Evolutionary conservation across 371 early-diverging fungal species (phyloP), one percentile per base, ranked within the genome.

Genomic region (Dinochytrium kinnereticum): DNA sequence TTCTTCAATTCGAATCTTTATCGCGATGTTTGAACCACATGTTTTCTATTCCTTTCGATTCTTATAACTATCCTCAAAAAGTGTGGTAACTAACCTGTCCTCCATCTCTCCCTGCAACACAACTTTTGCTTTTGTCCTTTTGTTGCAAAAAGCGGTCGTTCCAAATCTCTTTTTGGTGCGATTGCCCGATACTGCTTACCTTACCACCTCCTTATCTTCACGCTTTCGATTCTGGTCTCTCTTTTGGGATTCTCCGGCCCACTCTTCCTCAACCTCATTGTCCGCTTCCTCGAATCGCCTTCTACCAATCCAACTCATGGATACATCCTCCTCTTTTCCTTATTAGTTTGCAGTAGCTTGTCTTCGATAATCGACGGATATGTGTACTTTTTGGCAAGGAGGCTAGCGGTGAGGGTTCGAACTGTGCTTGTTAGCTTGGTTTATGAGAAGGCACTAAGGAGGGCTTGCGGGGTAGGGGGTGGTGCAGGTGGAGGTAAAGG

Each of bases 221-320:
- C 85, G 2, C 86, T 82, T 1, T 90, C 92, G 90, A 89, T 91
- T 15, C 81, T 95, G 57, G 74, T 74, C 64, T 85, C 38, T 50
- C 26, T 71, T 51, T 68, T 72, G 19, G 53, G 53, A 36, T 68
- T 80, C 37, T 59, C 51, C 44, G 72, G 70, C 34, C 85, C 76
- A 7, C 81, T 75, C 73, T 84, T 82, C 71, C 59, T 82, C 40
- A 82, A 81, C 70, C 71, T 51, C 10, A 76, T 84, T 64, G 44
- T 84, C 40, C 34, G 61, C 1, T 85, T 59, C 67, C 74, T 82
- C 59, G 26, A 59, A n/a, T 76, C 75, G 17, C 51, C 7, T n/a
- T 44, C 44, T 17, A 30, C 28, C 59, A 40, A 71, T 26, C 34
- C 19, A 24, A 55, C 37, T 15, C n/a, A 39, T 19, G 78, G 82